These are phyloP conservation scores for Hypericum perforatum DNA, from an alignment of 345 rosid species.

Conservation along the genomic window DNA sequence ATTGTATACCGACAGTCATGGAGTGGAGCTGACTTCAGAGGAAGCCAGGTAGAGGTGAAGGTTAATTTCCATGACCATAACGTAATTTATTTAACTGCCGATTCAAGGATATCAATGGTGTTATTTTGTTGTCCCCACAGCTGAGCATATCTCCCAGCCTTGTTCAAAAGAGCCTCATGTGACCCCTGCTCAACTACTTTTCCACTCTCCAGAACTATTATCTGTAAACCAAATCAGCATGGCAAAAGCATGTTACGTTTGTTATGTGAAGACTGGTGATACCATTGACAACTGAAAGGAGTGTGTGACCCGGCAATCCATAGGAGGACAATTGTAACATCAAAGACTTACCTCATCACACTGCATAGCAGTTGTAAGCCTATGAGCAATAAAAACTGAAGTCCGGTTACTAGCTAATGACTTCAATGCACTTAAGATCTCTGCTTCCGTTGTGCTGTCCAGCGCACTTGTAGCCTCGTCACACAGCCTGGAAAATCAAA, in stretches of 20 bases:
- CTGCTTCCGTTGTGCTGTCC: slow-evolving; percentile 98
- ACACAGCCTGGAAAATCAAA: slow-evolving; percentile 50
- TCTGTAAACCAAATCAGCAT: slow-evolving; percentile 37
- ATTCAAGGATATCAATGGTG: slow-evolving; percentile 51
- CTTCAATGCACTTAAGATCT: slow-evolving; percentile 76
- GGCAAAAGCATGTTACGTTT: not conserved
- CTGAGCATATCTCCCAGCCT: slow-evolving; percentile 91
- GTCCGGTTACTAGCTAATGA: slow-evolving; percentile 80
- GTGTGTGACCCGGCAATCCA: too few relatives aligned
- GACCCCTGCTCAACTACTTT: slow-evolving; percentile 90
- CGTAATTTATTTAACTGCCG: slow-evolving; percentile 35
- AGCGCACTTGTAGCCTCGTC: slow-evolving; percentile 99
- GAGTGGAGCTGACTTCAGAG: not conserved
- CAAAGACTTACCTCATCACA: slow-evolving; percentile 68
- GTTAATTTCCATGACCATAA: slow-evolving; percentile 2
- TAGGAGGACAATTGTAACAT: too few relatives aligned
- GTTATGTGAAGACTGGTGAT: not conserved
- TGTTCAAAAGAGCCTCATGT: slow-evolving; percentile 64
- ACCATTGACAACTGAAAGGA: too few relatives aligned
- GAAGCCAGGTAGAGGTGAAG: not conserved
- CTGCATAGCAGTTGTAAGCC: slow-evolving; percentile 99
- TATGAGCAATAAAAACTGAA: slow-evolving; percentile 87
- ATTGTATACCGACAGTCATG: not conserved
- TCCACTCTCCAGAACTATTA: slow-evolving; percentile 85
- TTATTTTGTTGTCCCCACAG: slow-evolving; percentile 90